phyloP scores from a whole-genome alignment of 768 basidiomycete genomes.

The Tricholoma saponaceum region DNA sequence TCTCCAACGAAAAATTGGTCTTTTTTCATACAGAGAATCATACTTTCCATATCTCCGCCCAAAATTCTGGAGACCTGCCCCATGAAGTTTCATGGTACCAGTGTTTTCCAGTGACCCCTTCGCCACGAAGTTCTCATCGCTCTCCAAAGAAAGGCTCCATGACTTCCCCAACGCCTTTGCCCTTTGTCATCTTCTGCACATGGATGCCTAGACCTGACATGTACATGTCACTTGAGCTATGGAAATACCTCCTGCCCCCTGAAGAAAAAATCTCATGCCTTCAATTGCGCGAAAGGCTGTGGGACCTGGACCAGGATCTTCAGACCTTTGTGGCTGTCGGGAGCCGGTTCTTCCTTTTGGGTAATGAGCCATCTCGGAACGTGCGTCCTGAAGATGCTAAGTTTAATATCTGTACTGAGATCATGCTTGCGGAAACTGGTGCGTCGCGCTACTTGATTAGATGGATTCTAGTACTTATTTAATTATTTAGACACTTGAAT shows the following conservation, averaged over 20 bases:
- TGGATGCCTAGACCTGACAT: constrained; percentile 12
- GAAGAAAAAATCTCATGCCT: constrained; percentile 18
- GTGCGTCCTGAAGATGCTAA: background rate
- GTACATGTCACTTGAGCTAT: constrained; percentile 16
- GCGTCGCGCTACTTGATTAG: background rate
- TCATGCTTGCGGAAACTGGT: background rate
- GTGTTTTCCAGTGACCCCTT: constrained; percentile 1
- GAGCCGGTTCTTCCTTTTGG: constrained; percentile 16
- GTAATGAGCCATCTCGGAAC: background rate
- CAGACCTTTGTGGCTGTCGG: constrained; percentile 14
- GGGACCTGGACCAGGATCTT: constrained; percentile 17
- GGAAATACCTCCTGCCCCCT: constrained; percentile 18
- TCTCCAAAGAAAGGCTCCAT: background rate
- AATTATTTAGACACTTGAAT: background rate
- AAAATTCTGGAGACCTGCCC: constrained; percentile 17
- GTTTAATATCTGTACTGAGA: constrained; percentile 6
- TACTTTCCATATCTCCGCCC: constrained; percentile 12
- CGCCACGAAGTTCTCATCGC: background rate
- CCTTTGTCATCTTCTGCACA: constrained; percentile 17
- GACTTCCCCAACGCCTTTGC: background rate
- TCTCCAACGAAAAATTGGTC: constrained; percentile 5
- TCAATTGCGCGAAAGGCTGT: constrained; percentile 13
- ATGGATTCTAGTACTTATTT: background rate
- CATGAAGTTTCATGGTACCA: constrained; percentile 16
- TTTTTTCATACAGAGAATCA: constrained; percentile 18